Conservation (phyloP, 2,329 filamentous ascomycete genomes). For the Microsporum ferrugineum region DNA sequence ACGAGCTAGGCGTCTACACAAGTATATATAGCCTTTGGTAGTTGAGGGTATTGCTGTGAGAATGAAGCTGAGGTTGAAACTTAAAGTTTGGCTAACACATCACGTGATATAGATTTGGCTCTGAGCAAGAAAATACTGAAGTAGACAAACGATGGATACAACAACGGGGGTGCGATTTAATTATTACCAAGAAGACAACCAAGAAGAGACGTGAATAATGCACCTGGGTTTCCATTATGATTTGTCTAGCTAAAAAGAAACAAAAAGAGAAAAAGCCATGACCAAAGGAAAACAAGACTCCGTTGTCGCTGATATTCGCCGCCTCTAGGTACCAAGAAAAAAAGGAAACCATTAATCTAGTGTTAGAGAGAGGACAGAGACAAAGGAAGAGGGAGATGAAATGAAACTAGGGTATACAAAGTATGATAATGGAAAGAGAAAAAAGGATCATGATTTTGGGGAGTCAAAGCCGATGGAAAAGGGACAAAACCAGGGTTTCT, state of each 20-base stretch:
- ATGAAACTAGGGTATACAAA: neutral
- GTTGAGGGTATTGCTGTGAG: no score
- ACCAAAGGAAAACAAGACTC: neutral
- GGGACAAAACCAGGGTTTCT: neutral
- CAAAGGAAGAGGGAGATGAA: neutral
- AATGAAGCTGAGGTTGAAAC: no score
- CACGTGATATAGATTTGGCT: no score
- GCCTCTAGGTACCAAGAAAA: neutral
- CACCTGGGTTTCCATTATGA: neutral
- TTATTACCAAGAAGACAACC: no score
- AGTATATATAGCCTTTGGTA: no score
- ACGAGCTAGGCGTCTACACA: no score
- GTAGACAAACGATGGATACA: no score
- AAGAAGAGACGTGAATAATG: neutral
- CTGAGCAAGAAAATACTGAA: no score
- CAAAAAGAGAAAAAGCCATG: neutral
- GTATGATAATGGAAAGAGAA: neutral
- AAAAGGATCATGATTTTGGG: neutral
- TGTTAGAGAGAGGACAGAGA: neutral
- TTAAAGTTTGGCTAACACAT: no score
- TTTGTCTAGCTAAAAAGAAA: neutral
- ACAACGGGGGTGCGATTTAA: no score
- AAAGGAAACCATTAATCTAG: neutral
- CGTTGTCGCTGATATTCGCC: neutral
- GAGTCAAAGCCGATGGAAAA: neutral